phyloP scores from a whole-genome alignment of 192 early-diverging fungal species.

The Globomyces pollinis-pini region DNA sequence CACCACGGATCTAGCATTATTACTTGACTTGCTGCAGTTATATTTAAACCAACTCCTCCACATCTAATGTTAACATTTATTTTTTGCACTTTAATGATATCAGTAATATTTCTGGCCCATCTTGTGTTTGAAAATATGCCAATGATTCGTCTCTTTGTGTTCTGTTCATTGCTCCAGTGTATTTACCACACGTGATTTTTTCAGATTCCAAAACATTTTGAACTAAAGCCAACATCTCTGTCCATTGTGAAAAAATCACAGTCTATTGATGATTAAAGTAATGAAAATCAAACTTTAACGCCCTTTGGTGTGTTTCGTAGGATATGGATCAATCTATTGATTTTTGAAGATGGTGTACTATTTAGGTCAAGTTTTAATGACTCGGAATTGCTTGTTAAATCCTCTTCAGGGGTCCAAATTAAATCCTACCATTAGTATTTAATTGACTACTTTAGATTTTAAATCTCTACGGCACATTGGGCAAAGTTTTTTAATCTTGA shows the following conservation, averaged over 20 bases:
- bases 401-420: background rate
- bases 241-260: slow-evolving; percentile 10
- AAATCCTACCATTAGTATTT: background rate
- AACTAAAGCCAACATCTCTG: background rate
- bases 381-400: background rate
- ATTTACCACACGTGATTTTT: slow-evolving; percentile 1
- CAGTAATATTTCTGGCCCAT: slow-evolving; percentile 19
- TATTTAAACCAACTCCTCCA: slow-evolving; percentile 33
- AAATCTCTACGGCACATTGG: background rate
- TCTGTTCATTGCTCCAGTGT: slow-evolving; percentile 4
- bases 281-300: background rate
- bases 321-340: slow-evolving; percentile 4
- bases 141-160: slow-evolving; percentile 18
- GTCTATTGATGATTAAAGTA: background rate
- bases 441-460: background rate
- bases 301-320: background rate
- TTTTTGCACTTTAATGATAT: background rate
- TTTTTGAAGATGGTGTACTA: slow-evolving; percentile 6
- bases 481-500: background rate
- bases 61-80: slow-evolving; percentile 28
- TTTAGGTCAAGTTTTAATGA: background rate
- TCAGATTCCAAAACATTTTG: background rate
- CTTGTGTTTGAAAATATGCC: slow-evolving; percentile 46
- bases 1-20: slow-evolving; percentile 35
- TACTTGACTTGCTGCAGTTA: slow-evolving; percentile 32